phyloP scores from a whole-genome alignment of 192 early-diverging fungal genomes.

The Coemansia reversa region DNA sequence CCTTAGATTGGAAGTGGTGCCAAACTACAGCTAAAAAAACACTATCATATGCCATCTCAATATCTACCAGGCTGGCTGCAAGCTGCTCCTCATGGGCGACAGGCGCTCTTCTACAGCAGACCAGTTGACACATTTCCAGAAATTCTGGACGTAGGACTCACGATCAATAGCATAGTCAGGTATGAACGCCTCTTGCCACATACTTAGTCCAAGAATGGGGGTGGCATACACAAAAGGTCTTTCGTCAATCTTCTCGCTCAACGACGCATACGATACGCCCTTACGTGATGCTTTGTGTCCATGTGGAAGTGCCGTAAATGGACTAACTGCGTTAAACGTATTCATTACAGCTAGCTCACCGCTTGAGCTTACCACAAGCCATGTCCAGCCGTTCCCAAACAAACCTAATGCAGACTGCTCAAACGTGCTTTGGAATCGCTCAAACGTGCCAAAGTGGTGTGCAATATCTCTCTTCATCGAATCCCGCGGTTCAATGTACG shows the following conservation, averaged over 20 bases:
- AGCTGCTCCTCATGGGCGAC: not conserved
- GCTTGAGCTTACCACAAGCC: conserved; percentile 46
- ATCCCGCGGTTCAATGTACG: conserved; percentile 18
- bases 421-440: conserved; percentile 47
- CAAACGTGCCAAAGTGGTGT: conserved; percentile 37
- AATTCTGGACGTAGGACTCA: conserved; percentile 40
- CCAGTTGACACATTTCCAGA: conserved; percentile 56
- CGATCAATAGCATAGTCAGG: conserved; percentile 50
- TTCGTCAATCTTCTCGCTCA: conserved; percentile 16
- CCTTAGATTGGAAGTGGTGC: not conserved
- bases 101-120: conserved; percentile 45
- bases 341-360: conserved; percentile 50
- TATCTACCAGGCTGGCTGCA: not conserved
- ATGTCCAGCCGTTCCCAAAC: conserved; percentile 57
- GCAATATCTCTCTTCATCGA: conserved; percentile 32
- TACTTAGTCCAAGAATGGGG: conserved; percentile 50
- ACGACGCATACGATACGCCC: conserved; percentile 27
- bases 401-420: conserved; percentile 34
- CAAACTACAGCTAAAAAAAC: not conserved
- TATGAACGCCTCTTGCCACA: conserved; percentile 57
- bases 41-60: not conserved
- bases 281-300: conserved; percentile 6
- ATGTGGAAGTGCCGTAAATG: conserved; percentile 40
- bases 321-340: conserved; percentile 47
- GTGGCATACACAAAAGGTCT: conserved; percentile 32